Conservation (phyloP, 2,329 filamentous ascomycete genomes). For the Venturia pyrina region DNA sequence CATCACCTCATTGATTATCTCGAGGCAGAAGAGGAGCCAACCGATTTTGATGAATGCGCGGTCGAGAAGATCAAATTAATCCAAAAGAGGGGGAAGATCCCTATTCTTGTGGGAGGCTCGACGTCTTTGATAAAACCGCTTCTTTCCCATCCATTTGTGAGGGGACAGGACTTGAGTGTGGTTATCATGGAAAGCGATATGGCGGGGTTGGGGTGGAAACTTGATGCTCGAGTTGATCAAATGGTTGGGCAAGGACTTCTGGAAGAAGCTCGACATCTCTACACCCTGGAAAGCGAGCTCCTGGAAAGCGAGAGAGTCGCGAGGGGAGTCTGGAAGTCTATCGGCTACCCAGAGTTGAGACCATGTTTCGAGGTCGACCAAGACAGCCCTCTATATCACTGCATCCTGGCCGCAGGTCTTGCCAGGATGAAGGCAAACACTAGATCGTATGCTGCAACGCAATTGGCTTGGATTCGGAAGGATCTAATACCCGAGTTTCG, state of each 20-base stretch:
- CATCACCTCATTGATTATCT: not conserved
- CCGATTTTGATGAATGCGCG: not conserved
- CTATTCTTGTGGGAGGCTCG: not conserved
- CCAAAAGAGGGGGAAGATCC: not conserved
- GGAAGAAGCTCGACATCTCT: not conserved
- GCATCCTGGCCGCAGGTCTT: not conserved
- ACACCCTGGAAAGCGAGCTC: not conserved
- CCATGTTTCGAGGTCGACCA: not conserved
- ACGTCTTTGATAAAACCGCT: not conserved
- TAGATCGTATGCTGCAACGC: not conserved
- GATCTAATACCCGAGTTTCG: not conserved
- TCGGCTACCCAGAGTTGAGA: not conserved
- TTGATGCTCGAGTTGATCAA: not conserved
- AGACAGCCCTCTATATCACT: not conserved
- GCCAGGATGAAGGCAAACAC: not conserved
- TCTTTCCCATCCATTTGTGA: not conserved
- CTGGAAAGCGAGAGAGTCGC: not conserved
- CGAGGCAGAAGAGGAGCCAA: not conserved
- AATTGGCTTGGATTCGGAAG: not conserved
- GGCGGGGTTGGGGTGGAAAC: not conserved
- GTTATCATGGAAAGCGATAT: not conserved
- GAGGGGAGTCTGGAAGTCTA: not conserved
- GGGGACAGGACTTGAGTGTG: not conserved
- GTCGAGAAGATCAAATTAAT: not conserved
- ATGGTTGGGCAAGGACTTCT: not conserved